Conservation (phyloP, 2,329 filamentous ascomycete species). For the Apiospora phragmitis region DNA sequence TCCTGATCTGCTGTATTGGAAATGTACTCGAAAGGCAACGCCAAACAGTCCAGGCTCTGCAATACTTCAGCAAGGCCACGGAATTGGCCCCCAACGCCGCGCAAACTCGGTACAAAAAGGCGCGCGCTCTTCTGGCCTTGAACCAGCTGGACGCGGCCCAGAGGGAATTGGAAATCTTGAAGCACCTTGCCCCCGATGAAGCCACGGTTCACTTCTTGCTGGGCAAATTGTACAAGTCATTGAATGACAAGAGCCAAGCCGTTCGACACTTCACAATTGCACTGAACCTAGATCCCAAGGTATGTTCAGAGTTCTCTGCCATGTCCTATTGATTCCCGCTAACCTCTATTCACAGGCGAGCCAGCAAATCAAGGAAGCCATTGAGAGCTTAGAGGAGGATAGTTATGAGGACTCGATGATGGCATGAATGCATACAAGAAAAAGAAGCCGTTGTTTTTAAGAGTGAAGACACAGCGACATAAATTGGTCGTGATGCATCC, state of each 20-base stretch:
- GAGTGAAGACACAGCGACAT: neutral
- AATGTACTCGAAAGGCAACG: slow-evolving; percentile 87
- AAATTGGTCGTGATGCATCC: neutral
- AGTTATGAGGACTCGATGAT: slow-evolving; percentile 69
- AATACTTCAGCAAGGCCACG: slow-evolving; percentile 80
- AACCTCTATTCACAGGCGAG: slow-evolving; percentile 63
- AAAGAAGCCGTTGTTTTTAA: neutral
- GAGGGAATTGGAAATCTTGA: slow-evolving; percentile 81
- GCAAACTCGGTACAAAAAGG: slow-evolving; percentile 90
- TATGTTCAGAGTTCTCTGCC: slow-evolving; percentile 40
- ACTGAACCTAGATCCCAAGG: slow-evolving; percentile 94
- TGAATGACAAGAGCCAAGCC: slow-evolving; percentile 75
- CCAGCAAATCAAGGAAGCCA: slow-evolving; percentile 92
- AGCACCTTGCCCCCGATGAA: slow-evolving; percentile 90
- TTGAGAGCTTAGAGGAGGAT: slow-evolving; percentile 85
- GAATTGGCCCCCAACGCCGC: slow-evolving; percentile 79
- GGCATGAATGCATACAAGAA: slow-evolving; percentile 42
- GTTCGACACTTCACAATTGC: slow-evolving; percentile 94
- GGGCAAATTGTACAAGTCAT: slow-evolving; percentile 75
- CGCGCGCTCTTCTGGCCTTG: slow-evolving; percentile 79
- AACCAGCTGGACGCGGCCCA: slow-evolving; percentile 71
- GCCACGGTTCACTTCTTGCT: slow-evolving; percentile 95
- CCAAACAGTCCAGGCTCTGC: slow-evolving; percentile 74
- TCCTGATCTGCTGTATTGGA: slow-evolving; percentile 90
- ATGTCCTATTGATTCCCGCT: neutral